Base-by-base conservation (phyloP, 176 grass and related monocot genomes). In the Oryza glumipatula region DNA sequence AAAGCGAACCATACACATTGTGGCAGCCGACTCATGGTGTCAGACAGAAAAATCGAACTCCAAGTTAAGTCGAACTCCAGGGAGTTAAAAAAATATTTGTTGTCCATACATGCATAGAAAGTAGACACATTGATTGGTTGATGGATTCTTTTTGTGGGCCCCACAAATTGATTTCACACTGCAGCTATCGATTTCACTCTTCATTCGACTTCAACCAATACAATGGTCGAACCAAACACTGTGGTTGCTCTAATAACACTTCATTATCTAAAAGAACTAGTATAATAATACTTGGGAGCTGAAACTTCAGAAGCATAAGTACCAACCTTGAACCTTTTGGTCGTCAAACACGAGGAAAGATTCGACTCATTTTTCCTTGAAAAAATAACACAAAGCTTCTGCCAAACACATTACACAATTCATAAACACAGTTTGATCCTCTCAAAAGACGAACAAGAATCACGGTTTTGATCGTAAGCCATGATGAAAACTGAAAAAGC, bases 281-380 rank as follows among this genome's bases (percentile, higher is more conserved):
- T 63, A 63, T 63, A 23, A 63, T 63, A 63, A 23, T 74, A 14
- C 16, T 1, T 17, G 43, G 44, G 7, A 41, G 26, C 45, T 76
- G 61, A 76, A 74, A 39, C 43, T 51, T 41, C 33, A 11, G 44
- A 76, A 65, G 22, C 23, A 67, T 7, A 48, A 35, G 32, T n/a
- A 76, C 78, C 41, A 61, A 76, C 52, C 23, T 6, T 35, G 0
- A 54, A 72, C 65, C 65, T 89, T 89, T 86, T 90, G 48, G 84
- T 82, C 68, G 84, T 87, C 84, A 90, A 86, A 82, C 77, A 47
- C 32, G 80, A 74, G 45, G 71, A 81, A 46, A 82, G 24, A 70
- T 77, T 65, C 72, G 11, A 60, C 24, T 72, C 39, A 61, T 82
- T 17, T 78, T 9, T 7, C 65, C 14, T 63, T 9, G 9, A 7